Evolutionary conservation across 805 yeast genomes (phyloP), one percentile per base, ranked within the genome.

Genomic region (Starmerella stigmatis): DNA sequence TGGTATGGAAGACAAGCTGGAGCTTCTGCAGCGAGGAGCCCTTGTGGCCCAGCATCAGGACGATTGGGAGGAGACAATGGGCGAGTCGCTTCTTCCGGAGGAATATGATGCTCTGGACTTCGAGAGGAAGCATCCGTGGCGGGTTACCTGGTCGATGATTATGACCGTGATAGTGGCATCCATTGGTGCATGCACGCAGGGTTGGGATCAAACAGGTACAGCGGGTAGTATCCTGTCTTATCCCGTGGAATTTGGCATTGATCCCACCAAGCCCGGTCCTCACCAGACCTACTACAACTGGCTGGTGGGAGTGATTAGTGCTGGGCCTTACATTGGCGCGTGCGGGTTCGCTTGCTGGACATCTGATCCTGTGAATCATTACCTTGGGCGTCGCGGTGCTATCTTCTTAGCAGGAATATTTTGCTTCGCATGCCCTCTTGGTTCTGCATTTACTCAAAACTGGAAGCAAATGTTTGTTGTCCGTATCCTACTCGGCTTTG

Each of bases 141-240:
- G 57, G 39, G 64, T 66, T 5, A 43, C 43, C 29, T 48, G 64
- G 16, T 28, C 54, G 9, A 60, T 70, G 60, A 66, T 73, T 55
- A 55, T 66, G 62, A 70, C 74, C 16, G 72, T 75, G 60, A 71
- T 78, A 8, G 63, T 76, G 56, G 76, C 81, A 35, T 78, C 84
- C 2, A 65, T 79, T 69, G 77, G 82, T 41, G 75, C 76, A 16
- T 81, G 82, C 3, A 78, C 80, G 3, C 82, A 78, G 58, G 86
- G 86, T 41, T 77, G 77, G 82, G 86, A 79, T 60, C 82, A 79
- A 58, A 72, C 82, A 5, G 84, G 78, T 11, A 66, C 76, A 46
- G 78, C 79, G 50, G 86, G 85, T 27, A 85, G 85, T 21, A 74
- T 72, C 37, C 59, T 78, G 17, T 73, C 70, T 50, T 76, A 69